Evolutionary conservation across 306 rosid species (phyloP), one percentile per base, ranked within the genome.

Genomic region (Comarum palustre): DNA sequence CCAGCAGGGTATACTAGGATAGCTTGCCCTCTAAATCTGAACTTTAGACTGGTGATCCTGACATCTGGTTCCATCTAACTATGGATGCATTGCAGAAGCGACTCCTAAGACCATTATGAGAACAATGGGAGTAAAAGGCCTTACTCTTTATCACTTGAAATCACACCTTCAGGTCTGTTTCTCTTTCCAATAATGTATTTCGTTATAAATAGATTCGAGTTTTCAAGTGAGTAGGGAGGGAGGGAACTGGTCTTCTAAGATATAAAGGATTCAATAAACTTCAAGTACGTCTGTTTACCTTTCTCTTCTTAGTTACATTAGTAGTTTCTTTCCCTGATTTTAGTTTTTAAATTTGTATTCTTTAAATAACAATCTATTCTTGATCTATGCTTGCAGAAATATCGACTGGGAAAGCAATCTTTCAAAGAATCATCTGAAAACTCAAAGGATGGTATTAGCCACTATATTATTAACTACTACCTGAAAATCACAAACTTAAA

Each of bases 121-220:
- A 79, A 86, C 90, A 46, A 86, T 86, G 87, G 90, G 87, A 77
- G 86, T 86, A 39, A 86, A 86, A 77, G 90, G 90, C 66, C 86
- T 86, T 34, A 86, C 90, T 29, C 90, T 86, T 52, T 86, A 86
- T 81, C 90, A 86, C 86, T 77, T 86, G 77, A 86, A 86, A 77
- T 86, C 90, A 11, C 90, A 86, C 54, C 87, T 86, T 73, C 90
- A 86, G 90, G 90, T 86, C 72, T 59, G 84, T 76, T 70, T 58
- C 48, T 74, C 55, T 58, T 41, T 55, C 52, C 27, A 6, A 54
- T 39, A 14, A 39, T 24, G 13, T 71, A 20, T 54, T 54, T 52
- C 4, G 11, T 25, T 15, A 10, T 15, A 27, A 54, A 5, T 70
- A 36, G 48, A 52, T 36, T 39, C 17, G 12, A 27, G 47, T 45